Base-by-base conservation (phyloP, 2,329 filamentous ascomycete species). In the Penicillium griseofulvum region DNA sequence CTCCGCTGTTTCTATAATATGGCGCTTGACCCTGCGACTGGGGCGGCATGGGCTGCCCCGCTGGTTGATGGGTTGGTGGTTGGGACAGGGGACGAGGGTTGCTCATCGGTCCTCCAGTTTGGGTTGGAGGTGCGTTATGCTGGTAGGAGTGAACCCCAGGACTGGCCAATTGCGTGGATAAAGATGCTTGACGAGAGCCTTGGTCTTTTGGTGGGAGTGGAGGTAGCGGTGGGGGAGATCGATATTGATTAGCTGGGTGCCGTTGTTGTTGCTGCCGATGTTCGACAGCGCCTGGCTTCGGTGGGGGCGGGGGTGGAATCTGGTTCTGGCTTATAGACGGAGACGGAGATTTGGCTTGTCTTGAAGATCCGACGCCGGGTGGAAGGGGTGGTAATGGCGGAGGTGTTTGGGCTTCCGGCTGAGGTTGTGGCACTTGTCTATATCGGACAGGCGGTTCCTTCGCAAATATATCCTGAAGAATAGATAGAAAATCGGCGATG, bases 361-460 rank as follows among this genome's bases (percentile, higher is more conserved):
- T 43, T 14, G 59, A 54, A 63, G 71, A 71, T 43, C 78, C 75
- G 55, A 87, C 76, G 65, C 88, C 86, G 26, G 85, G 84, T 9
- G 88, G 89, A 17, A 88, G 78, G 51, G 89, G 88, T 56, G 89
- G 89, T n/a, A 88, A 74, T 12, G 87, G 86, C 31, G 88, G 88
- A 46, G 86, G 85, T 54, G 79, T 76, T 28, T 69, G 65, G n/a
- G 60, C 63, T 50, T 37, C 52, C 3, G 19, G 33, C 44, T 63
- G 63, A 10, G 73, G 65, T 38, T 73, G 65, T 55, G 67, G 70
- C 41, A 62, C 55, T 33, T 69, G 86, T 63, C 86, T 87, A 33
- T 91, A 86, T 57, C 94, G 86, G 4, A 97, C 90, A 0, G 94
- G 94, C 9, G 94, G 94, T 67, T 99, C 94, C 74, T 95, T 96